These are phyloP conservation scores for Apophysomyces variabilis DNA, from an alignment of 371 early-diverging fungal genomes.

Conservation along the genomic window DNA sequence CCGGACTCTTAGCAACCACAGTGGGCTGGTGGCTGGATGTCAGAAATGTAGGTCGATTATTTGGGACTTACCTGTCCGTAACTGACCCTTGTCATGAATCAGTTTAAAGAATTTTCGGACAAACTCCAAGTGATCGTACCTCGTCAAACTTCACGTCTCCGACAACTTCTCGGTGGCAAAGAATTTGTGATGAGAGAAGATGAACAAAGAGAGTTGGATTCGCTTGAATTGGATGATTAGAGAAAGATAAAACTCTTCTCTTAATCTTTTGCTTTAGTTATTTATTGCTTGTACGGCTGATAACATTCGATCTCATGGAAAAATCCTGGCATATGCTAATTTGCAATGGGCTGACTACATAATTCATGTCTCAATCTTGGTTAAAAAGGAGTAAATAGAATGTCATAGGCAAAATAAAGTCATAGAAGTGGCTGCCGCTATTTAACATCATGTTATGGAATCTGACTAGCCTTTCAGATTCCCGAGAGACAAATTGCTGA, in stretches of 20 bases:
- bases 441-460: too few species aligned
- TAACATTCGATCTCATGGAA: neutral
- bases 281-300: neutral
- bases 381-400: too few species aligned
- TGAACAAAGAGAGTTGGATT: conserved; percentile 37
- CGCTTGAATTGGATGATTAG: conserved; percentile 26
- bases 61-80: too few species aligned
- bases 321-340: too few species aligned
- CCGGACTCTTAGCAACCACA: conserved; percentile 35
- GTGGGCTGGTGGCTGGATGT: conserved; percentile 52
- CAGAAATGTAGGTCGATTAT: conserved; percentile 38
- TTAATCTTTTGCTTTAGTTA: neutral
- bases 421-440: too few species aligned
- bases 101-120: conserved; percentile 54
- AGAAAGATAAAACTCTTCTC: neutral
- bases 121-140: conserved; percentile 50
- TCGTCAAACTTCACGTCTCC: conserved; percentile 32
- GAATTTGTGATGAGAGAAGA: conserved; percentile 38
- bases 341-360: too few species aligned
- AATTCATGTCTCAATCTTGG: too few species aligned
- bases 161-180: conserved; percentile 42
- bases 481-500: too few species aligned
- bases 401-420: too few species aligned
- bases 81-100: neutral
- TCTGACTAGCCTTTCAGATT: too few species aligned